Base-by-base conservation (phyloP, 2,329 filamentous ascomycete genomes). In the Dactylellina leptospora region DNA sequence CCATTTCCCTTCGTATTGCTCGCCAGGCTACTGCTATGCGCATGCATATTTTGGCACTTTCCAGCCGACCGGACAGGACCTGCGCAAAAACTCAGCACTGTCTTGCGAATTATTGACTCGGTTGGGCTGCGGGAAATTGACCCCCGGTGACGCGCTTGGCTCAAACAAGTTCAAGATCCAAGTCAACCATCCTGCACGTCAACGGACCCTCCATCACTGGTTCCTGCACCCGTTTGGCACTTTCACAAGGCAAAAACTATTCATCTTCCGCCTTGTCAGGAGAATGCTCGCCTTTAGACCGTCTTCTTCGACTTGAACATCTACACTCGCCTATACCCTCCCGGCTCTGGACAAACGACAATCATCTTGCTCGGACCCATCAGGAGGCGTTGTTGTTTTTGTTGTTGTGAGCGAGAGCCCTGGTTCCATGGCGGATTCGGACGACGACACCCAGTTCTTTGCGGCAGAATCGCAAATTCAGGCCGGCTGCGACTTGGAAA, bases 221-320 rank as follows among this genome's bases (percentile, higher is more conserved):
- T 10, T 42, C 20, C 20, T 20, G 40, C 22, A 45, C 40, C 40
- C 22, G 18, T 40, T 1, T 5, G 11, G 36, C 36, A 40, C 58
- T 70, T 71, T 71, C 64, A 71, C 66, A 71, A 71, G 64, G 42
- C 51, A 63, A 58, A 58, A 45, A 45, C 36, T 58, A 30, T 42
- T 33, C 30, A 22, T 22, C n/a, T 18, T 20, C 28, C 20, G 36
- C n/a, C 25, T 20, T 53, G 28, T 62, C 50, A 63, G 66, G 66
- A 71, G 58, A 63, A 71, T 71, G 66, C 66, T 71, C 28, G 66
- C 66, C 66, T 53, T 63, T 59, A 71, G 66, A 63, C 66, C 66
- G 56, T 71, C 66, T 71, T 63, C 66, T 53, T 60, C 36, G 64
- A 58, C 64, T 36, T 60, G 20, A 60, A 25, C 11, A 40, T 27